Percentiles rank a stretch among this genome's conserved stretches.
These are phyloP conservation scores for Begonia fuchsioides DNA, from an alignment of 306 rosid genomes.

Conservation along the genomic window DNA sequence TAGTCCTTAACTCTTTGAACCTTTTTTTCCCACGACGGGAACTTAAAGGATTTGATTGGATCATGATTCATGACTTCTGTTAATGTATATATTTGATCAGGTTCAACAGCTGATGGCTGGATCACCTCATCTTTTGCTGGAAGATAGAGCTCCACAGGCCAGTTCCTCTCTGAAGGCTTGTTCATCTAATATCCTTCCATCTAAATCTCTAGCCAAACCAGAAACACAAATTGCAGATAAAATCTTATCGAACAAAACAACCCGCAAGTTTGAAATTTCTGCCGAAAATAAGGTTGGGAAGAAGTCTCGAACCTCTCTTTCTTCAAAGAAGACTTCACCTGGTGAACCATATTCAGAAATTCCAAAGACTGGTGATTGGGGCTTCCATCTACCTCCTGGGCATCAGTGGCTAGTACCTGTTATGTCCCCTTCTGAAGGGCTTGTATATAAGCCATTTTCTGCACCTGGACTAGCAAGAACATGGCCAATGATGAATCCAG, in stretches of 20 bases:
- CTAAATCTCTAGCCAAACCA: slow-evolving; percentile 1
- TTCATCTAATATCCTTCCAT: slow-evolving; percentile 34
- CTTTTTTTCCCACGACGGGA: background rate
- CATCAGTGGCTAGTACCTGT: slow-evolving; percentile 86
- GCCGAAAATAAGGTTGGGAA: slow-evolving; percentile 86
- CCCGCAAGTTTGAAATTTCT: slow-evolving; percentile 54
- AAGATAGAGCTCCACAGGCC: slow-evolving; percentile 43
- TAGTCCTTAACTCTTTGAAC: slow-evolving; percentile 11
- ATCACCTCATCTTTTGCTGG: slow-evolving; percentile 68
- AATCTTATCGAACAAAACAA: slow-evolving; percentile 34
- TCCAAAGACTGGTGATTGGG: slow-evolving; percentile 46
- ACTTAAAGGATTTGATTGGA: background rate
- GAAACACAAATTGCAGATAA: slow-evolving; percentile 31
- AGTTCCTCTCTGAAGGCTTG: slow-evolving; percentile 39
- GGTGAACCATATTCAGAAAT: slow-evolving; percentile 33
- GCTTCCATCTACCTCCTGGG: slow-evolving; percentile 58
- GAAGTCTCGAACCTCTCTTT: slow-evolving; percentile 26
- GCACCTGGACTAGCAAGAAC: slow-evolving; percentile 69
- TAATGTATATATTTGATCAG: slow-evolving; percentile 24
- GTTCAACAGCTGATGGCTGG: slow-evolving; percentile 86
- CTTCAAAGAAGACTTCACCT: slow-evolving; percentile 27
- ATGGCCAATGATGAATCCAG: slow-evolving; percentile 42
- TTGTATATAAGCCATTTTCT: slow-evolving; percentile 75
- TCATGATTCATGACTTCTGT: background rate
- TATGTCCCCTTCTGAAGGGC: slow-evolving; percentile 87